A percentile compares a stretch with the other conserved stretches of the same genome.
These are phyloP conservation scores for Exophiala lecanii-corni DNA, from an alignment of 2,329 filamentous ascomycete genomes.

Conservation along the genomic window DNA sequence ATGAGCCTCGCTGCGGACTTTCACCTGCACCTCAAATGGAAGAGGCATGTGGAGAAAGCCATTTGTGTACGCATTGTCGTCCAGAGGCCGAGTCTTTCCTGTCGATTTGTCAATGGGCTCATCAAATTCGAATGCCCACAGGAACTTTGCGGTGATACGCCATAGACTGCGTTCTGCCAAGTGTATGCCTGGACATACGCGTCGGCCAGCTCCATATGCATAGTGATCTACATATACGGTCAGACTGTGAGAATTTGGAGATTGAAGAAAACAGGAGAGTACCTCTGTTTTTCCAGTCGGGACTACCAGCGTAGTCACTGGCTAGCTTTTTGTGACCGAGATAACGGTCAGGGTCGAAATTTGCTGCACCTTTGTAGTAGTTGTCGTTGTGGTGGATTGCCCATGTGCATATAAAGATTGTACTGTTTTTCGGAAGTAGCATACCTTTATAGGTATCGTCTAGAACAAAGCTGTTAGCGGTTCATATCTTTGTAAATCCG, in stretches of 20 bases:
- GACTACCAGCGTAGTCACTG: constrained; percentile 32
- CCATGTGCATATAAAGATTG: constrained; percentile 47
- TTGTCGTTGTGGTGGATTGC: constrained; percentile 34
- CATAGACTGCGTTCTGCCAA: constrained; percentile 30
- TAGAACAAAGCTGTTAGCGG: not conserved
- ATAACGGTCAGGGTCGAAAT: constrained; percentile 31
- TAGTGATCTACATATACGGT: constrained; percentile 21
- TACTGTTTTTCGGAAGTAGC: constrained; percentile 43
- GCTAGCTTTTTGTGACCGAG: constrained; percentile 27
- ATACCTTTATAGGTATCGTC: constrained; percentile 41
- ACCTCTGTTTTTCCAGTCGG: constrained; percentile 26
- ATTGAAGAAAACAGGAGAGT: constrained; percentile 2
- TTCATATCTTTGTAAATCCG: not conserved
- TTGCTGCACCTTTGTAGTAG: constrained; percentile 26
- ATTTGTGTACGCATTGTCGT: not conserved
- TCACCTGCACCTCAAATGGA: constrained; percentile 1
- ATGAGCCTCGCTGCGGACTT: not conserved
- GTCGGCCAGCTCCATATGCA: constrained; percentile 29
- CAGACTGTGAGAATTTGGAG: not conserved
- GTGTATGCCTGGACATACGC: too few species aligned
- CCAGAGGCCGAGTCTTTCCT: not conserved
- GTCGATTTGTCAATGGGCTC: constrained; percentile 1
- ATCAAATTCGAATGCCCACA: constrained; percentile 31
- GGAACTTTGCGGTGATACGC: constrained; percentile 24
- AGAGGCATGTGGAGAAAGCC: constrained; percentile 1